A percentile compares a stretch with the other conserved stretches of the same genome.
phyloP scores from a whole-genome alignment of 2,329 filamentous ascomycete species.

The Nemania abortiva region DNA sequence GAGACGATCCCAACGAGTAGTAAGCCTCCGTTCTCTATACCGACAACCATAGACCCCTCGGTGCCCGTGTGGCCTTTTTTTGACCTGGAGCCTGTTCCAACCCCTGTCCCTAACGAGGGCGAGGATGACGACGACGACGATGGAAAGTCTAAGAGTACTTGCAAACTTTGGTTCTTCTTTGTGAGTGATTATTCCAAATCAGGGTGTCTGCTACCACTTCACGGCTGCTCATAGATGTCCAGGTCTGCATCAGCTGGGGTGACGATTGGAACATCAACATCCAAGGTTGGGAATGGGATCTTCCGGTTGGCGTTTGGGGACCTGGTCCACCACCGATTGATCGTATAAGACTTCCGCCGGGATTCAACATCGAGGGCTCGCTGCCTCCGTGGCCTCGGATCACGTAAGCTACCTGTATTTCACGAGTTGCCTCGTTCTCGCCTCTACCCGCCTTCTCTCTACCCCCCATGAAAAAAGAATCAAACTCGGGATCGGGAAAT shows the following conservation, averaged over 20 bases:
- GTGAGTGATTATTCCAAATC: constrained; percentile 6
- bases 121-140: constrained; percentile 17
- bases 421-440: background rate
- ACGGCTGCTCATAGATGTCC: background rate
- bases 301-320: constrained; percentile 11
- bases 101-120: constrained; percentile 8
- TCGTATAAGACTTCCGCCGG: background rate
- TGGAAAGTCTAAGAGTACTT: background rate
- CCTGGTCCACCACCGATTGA: constrained; percentile 10
- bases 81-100: background rate
- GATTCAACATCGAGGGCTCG: constrained; percentile 8
- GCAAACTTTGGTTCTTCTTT: constrained; percentile 30
- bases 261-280: constrained; percentile 7
- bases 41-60: background rate
- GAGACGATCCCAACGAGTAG: background rate
- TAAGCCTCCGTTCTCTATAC: constrained; percentile 6
- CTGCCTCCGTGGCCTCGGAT: constrained; percentile 19
- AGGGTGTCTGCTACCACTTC: background rate
- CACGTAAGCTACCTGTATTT: constrained; percentile 17
- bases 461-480: background rate
- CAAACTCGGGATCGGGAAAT: background rate
- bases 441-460: background rate
- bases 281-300: constrained; percentile 17
- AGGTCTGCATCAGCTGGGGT: constrained; percentile 17
- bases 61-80: background rate